Evolutionary conservation across 2,329 filamentous ascomycete genomes (phyloP), one percentile per base, ranked within the genome.

Genomic region (Colletotrichum tropicale): DNA sequence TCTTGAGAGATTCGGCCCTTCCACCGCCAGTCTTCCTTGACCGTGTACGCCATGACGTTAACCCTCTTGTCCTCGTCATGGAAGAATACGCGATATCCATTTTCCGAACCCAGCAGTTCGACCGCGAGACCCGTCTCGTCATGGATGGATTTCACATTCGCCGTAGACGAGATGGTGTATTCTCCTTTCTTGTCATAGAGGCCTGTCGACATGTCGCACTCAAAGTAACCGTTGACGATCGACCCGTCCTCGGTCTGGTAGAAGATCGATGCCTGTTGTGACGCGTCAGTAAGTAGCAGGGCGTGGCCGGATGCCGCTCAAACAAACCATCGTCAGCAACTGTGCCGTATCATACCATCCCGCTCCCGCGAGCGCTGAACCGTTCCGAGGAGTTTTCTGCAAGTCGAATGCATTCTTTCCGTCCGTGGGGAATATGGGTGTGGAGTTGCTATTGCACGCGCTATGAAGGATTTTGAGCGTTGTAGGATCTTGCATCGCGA

Each of bases 51-150:
- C 16, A 86, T 74, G 64, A 82, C 76, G 30, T 83, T 84, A 65
- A 86, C 71, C 8, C 75, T 77, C 21, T 78, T 81, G 32, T 81
- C 70, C 30, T 79, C 67, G 74, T 84, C 84, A 76, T 86, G 84
- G 71, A 82, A 86, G 77, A 82, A 86, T 15, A 86, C 78, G 13
- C 85, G 84, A 60, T 86, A 86, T 28, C 84, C 85, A 3, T 79
- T 74, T 8, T 77, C 77, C 2, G 74, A 72, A 16, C 83, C 82
- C 9, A 86, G 80, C n/a, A 85, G 76, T 6, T 84, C 76, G 3
- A 78, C 80, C 8, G 81, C 77, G 15, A 87, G 71, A 5, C 82
- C 83, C 1, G 84, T 82, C 58, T 79, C 78, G 48, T 76, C 65
- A 32, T 83, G 79, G 8, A 83, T 76, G 28, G 79, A 77, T 7